phyloP scores from a whole-genome alignment of 495 filamentous ascomycete species.

The Pseudotulostoma volvatum region DNA sequence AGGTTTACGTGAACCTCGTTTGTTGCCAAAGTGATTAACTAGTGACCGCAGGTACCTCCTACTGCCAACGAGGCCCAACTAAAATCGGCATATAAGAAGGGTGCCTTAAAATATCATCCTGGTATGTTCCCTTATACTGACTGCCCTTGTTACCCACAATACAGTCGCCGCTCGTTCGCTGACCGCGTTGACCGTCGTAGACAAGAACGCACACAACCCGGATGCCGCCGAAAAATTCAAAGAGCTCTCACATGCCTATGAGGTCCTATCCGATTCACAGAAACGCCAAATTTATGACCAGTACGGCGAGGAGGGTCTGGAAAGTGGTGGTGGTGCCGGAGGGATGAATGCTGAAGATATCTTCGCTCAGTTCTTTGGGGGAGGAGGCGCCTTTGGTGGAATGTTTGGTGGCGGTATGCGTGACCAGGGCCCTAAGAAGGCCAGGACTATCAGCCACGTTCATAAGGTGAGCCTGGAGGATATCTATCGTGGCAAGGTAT shows the following conservation, averaged over 20 bases:
- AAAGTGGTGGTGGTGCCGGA: slow-evolving; percentile 62
- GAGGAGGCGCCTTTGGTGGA: slow-evolving; percentile 65
- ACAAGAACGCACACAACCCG: slow-evolving; percentile 92
- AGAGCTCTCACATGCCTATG: slow-evolving; percentile 88
- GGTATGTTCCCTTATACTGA: slow-evolving; percentile 33
- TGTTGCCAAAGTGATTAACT: too few species aligned
- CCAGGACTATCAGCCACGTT: slow-evolving; percentile 88
- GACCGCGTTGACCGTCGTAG: slow-evolving; percentile 24
- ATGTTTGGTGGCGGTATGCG: slow-evolving; percentile 77
- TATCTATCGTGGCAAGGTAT: slow-evolving; percentile 94
- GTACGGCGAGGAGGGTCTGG: slow-evolving; percentile 90
- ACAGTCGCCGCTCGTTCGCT: background rate
- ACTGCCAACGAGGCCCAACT: slow-evolving; percentile 60
- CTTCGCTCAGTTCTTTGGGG: slow-evolving; percentile 96
- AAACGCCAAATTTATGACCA: slow-evolving; percentile 90
- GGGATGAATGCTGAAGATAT: slow-evolving; percentile 96
- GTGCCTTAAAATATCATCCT: slow-evolving; percentile 79
- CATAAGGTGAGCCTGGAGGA: slow-evolving; percentile 97
- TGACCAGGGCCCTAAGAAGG: slow-evolving; percentile 77
- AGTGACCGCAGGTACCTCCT: slow-evolving; percentile 43
- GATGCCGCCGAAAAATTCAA: slow-evolving; percentile 96
- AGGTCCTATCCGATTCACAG: slow-evolving; percentile 78
- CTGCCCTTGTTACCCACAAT: background rate
- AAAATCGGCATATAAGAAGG: slow-evolving; percentile 81
- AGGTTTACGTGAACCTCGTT: too few species aligned